These are phyloP conservation scores for Aureobasidium sp. DNA, from an alignment of 2,329 filamentous ascomycete genomes.

Conservation along the genomic window DNA sequence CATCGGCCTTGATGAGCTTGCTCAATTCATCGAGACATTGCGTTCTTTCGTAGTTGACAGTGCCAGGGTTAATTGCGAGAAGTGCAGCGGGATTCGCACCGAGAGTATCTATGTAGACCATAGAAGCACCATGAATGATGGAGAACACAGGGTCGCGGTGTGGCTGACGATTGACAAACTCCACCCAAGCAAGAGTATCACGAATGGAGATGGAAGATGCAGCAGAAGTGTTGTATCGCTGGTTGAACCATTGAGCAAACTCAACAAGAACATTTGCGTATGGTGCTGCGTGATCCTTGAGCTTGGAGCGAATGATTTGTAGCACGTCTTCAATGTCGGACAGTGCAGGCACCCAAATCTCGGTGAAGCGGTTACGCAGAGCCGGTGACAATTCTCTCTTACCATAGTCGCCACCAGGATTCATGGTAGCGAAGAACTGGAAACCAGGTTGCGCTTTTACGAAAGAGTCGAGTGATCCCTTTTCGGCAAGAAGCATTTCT, in stretches of 20 bases:
- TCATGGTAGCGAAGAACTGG: slow-evolving; percentile 98
- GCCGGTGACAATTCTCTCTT: slow-evolving; percentile 96
- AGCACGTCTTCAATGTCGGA: slow-evolving; percentile 79
- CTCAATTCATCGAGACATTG: slow-evolving; percentile 68
- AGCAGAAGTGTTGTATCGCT: slow-evolving; percentile 66
- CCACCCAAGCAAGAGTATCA: slow-evolving; percentile 87
- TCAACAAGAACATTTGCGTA: slow-evolving; percentile 66
- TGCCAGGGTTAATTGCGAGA: slow-evolving; percentile 63
- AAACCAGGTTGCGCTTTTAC: slow-evolving; percentile 72
- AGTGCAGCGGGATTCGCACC: slow-evolving; percentile 91
- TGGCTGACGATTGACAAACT: slow-evolving; percentile 67
- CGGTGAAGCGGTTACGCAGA: slow-evolving; percentile 90
- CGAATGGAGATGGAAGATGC: slow-evolving; percentile 79
- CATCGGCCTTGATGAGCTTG: slow-evolving; percentile 57
- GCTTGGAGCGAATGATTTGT: slow-evolving; percentile 75
- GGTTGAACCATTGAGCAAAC: slow-evolving; percentile 91
- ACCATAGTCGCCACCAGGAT: slow-evolving; percentile 95
- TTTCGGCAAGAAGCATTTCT: slow-evolving; percentile 84
- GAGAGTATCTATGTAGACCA: slow-evolving; percentile 92
- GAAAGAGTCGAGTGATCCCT: slow-evolving; percentile 76
- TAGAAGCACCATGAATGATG: slow-evolving; percentile 78
- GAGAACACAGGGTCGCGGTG: slow-evolving; percentile 22
- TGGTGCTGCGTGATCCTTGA: slow-evolving; percentile 47
- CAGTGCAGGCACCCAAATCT: slow-evolving; percentile 93
- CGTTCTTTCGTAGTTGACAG: slow-evolving; percentile 63